Percentiles rank a stretch among this genome's conserved stretches.
Conservation (phyloP, 345 rosid genomes). For the Cardamine resedifolia region DNA sequence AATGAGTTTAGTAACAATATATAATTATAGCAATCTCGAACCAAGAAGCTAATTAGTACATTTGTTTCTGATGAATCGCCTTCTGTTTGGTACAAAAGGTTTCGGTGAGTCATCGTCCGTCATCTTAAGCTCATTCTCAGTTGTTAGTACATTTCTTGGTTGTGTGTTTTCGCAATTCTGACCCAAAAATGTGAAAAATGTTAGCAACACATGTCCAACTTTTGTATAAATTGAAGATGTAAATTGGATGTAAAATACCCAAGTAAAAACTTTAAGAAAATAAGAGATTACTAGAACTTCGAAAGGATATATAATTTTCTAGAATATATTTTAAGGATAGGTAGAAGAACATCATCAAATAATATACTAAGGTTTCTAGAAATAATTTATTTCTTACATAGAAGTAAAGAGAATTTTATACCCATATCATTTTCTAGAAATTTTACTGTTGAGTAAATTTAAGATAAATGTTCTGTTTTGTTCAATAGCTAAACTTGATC, state of each 20-base stretch:
- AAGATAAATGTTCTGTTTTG: not conserved
- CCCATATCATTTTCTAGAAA: not conserved
- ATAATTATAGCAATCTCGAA: not conserved
- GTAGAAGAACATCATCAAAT: not conserved
- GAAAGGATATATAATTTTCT: no score
- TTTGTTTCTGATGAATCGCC: conserved; percentile 28
- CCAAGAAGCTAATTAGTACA: conserved; percentile 15
- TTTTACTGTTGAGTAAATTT: not conserved
- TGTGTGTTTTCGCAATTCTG: conserved; percentile 16
- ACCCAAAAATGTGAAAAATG: not conserved
- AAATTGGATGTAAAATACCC: not conserved
- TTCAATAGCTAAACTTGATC: not conserved
- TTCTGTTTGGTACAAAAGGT: conserved; percentile 20
- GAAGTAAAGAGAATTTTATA: not conserved
- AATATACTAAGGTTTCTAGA: not conserved
- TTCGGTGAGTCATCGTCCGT: not conserved
- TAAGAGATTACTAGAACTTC: not conserved
- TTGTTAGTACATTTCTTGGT: conserved; percentile 10
- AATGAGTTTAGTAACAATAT: not conserved
- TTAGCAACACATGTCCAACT: conserved; percentile 6
- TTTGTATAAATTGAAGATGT: not conserved
- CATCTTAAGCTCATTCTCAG: not conserved
- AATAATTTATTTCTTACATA: not conserved
- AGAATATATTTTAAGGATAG: no score
- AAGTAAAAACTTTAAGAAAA: not conserved